These are phyloP conservation scores for Candida sonorensis DNA, from an alignment of 805 yeast genomes.

Conservation along the genomic window DNA sequence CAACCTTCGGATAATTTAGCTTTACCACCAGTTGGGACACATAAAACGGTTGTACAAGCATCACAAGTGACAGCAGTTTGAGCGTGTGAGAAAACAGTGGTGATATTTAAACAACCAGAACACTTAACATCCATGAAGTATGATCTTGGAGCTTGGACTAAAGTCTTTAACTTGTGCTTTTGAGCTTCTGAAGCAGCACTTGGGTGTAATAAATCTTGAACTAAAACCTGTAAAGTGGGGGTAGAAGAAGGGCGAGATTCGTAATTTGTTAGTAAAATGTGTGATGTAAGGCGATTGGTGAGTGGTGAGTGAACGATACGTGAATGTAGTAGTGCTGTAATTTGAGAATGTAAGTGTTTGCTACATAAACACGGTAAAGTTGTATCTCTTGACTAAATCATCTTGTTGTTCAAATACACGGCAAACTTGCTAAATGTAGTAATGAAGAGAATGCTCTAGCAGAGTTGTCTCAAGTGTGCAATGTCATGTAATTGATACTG, in stretches of 20 bases:
- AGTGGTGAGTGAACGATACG: no score
- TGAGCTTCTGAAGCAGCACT: conserved; percentile 92
- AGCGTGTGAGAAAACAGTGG: conserved; percentile 99
- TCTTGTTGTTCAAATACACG: no score
- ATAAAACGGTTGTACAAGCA: conserved; percentile 94
- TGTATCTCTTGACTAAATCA: no score
- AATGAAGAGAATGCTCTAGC: no score
- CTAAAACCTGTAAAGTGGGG: conserved; percentile 73
- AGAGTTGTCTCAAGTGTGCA: no score
- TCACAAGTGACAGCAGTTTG: conserved; percentile 99
- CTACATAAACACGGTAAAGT: no score
- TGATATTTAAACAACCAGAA: conserved; percentile 98
- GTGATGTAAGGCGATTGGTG: no score
- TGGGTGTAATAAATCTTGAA: conserved; percentile 98
- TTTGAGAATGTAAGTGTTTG: no score
- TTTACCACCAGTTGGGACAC: conserved; percentile 99
- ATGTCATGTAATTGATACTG: no score
- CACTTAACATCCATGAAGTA: conserved; percentile 99
- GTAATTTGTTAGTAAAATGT: no score
- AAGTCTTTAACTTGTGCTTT: conserved; percentile 95
- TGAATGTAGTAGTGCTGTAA: no score
- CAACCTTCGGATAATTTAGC: conserved; percentile 99
- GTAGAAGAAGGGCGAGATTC: not conserved
- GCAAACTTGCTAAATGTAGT: no score
- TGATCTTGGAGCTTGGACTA: conserved; percentile 97